phyloP scores from a whole-genome alignment of 192 early-diverging fungal species.

The Gamsiella multidivaricata region DNA sequence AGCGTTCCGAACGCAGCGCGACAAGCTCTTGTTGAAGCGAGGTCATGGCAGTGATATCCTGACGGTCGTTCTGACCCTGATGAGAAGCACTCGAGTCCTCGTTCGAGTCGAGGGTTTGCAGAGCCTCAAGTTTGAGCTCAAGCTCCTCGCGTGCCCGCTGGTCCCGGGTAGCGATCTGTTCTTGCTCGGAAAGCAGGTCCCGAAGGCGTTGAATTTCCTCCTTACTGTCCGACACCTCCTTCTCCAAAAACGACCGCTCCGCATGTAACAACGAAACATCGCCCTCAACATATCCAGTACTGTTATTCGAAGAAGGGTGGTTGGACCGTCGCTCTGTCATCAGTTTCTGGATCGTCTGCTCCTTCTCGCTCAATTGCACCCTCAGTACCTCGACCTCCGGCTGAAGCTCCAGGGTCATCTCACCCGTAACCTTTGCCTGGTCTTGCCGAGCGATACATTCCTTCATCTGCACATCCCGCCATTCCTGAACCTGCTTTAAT shows the following conservation, averaged over 20 bases:
- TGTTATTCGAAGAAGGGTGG: background rate
- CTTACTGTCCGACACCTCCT: background rate
- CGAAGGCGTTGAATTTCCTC: slow-evolving; percentile 29
- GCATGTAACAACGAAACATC: background rate
- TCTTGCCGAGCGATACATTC: slow-evolving; percentile 4
- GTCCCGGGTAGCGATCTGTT: background rate
- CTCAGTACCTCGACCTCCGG: background rate
- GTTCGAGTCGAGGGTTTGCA: too few relatives aligned
- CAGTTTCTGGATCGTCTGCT: slow-evolving; percentile 3
- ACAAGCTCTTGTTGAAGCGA: slow-evolving; percentile 9
- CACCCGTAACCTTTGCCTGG: too few relatives aligned
- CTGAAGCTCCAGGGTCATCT: background rate
- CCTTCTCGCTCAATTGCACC: background rate
- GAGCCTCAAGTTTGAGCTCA: slow-evolving; percentile 14
- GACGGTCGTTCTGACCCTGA: too few relatives aligned
- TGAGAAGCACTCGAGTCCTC: too few relatives aligned
- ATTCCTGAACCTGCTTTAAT: background rate
- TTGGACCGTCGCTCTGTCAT: background rate
- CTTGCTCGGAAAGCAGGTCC: background rate
- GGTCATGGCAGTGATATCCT: too few relatives aligned
- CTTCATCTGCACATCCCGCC: background rate
- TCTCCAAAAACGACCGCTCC: slow-evolving; percentile 2
- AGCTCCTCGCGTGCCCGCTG: slow-evolving; percentile 17
- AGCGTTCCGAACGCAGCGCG: background rate
- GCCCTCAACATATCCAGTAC: too few relatives aligned